Evolutionary conservation across 2,329 filamentous ascomycete species (phyloP).

Genomic region (Ophiocordyceps polyrhachis-furcata): DNA sequence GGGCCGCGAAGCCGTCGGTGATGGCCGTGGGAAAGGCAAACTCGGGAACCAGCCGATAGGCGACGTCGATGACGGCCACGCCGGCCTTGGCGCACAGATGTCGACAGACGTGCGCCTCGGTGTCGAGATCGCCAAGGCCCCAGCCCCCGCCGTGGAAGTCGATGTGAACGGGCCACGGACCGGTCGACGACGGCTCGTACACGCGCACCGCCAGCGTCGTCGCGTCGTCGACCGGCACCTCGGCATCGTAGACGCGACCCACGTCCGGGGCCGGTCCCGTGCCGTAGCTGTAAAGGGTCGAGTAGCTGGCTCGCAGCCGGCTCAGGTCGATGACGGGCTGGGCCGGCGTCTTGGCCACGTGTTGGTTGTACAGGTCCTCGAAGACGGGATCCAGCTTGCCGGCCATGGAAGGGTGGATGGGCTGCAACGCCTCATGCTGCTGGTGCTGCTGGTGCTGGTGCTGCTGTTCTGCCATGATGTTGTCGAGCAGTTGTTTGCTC

Average conservation of each 20-base stretch:
- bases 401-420: conserved; percentile 26
- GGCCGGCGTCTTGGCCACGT: conserved; percentile 20
- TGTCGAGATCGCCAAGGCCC: conserved; percentile 29
- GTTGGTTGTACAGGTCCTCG: conserved; percentile 26
- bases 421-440: conserved; percentile 29
- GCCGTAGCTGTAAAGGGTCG: conserved; percentile 24
- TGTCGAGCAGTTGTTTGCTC: no score
- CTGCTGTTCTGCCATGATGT: no score
- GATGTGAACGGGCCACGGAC: conserved; percentile 26
- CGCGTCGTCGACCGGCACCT: conserved; percentile 14
- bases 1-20: conserved; percentile 27
- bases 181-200: conserved; percentile 21
- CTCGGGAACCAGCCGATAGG: conserved; percentile 33
- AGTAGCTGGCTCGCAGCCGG: conserved; percentile 21
- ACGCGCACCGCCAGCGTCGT: conserved; percentile 17
- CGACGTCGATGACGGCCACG: conserved; percentile 29
- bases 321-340: conserved; percentile 21
- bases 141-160: conserved; percentile 32
- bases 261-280: conserved; percentile 22
- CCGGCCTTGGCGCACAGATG: conserved; percentile 24
- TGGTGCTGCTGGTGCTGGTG: no score
- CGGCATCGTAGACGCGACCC: conserved; percentile 18
- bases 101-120: conserved; percentile 28
- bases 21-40: conserved; percentile 26
- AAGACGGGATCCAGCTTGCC: conserved; percentile 26